A percentile compares a stretch with the other conserved stretches of the same genome.
phyloP scores from a whole-genome alignment of 345 rosid species.

The Anacardium occidentale region DNA sequence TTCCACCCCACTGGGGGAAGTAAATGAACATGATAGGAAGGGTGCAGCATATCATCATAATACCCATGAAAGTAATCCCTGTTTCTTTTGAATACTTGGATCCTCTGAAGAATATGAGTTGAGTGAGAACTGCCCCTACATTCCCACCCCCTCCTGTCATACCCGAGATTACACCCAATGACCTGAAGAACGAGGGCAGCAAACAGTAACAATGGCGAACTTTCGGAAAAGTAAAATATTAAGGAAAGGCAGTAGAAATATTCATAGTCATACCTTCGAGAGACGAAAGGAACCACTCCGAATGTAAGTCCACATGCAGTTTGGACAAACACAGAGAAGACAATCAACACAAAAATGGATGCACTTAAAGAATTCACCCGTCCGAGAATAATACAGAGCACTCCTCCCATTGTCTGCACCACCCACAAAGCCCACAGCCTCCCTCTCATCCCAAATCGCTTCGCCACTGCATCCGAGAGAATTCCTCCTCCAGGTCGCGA shows the following conservation, averaged over 20 bases:
- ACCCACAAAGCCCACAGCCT: conserved; percentile 76
- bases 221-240: too few relatives aligned
- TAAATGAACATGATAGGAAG: conserved; percentile 51
- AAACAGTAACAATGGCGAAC: too few relatives aligned
- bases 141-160: conserved; percentile 89
- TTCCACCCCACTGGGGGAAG: conserved; percentile 96
- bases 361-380: conserved; percentile 39
- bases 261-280: conserved; percentile 45
- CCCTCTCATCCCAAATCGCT: conserved; percentile 78
- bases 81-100: conserved; percentile 63
- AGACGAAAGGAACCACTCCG: conserved; percentile 84
- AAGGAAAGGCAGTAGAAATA: too few relatives aligned
- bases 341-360: conserved; percentile 57
- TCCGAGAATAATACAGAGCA: conserved; percentile 56
- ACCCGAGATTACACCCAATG: conserved; percentile 76
- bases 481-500: conserved; percentile 75
- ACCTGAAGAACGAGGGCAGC: conserved; percentile 32
- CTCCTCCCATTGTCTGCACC: conserved; percentile 67
- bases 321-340: conserved; percentile 72
- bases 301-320: conserved; percentile 81
- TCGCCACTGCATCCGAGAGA: conserved; percentile 52
- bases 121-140: conserved; percentile 80
- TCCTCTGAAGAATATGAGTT: conserved; percentile 74
- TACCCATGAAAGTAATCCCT: conserved; percentile 72
- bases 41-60: conserved; percentile 64